Conservation (phyloP, 176 grass and related monocot species). For the Coix lacrymajobi region DNA sequence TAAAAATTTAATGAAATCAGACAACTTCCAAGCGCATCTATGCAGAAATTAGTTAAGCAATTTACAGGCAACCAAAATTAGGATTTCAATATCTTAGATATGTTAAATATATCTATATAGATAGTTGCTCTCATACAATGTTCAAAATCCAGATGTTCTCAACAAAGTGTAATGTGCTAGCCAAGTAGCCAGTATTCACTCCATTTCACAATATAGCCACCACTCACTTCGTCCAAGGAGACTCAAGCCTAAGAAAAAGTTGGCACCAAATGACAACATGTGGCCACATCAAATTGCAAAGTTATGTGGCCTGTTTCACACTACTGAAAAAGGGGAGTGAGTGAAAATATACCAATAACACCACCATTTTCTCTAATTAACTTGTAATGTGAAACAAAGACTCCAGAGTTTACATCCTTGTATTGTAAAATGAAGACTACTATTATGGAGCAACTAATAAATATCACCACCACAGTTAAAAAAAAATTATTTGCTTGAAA, state of each 20-base stretch:
- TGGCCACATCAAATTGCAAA: not conserved
- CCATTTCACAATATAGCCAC: not conserved
- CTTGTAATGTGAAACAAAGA: not conserved
- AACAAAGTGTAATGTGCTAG: not conserved
- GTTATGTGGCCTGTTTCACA: not conserved
- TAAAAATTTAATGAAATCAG: not conserved
- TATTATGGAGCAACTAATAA: not conserved
- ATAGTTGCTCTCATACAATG: not conserved
- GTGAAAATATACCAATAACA: not conserved
- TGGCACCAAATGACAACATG: not conserved
- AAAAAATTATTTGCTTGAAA: not conserved
- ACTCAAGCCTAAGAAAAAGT: not conserved
- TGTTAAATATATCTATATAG: not conserved
- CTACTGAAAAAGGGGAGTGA: not conserved
- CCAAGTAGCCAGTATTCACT: not conserved
- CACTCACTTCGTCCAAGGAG: not conserved
- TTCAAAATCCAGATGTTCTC: not conserved
- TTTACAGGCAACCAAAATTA: not conserved
- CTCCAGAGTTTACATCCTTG: not conserved
- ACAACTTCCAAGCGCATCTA: not conserved
- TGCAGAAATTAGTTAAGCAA: not conserved
- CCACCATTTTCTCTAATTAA: not conserved
- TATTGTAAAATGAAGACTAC: not conserved
- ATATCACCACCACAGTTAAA: not conserved
- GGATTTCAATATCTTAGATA: not conserved